Evolutionary conservation across 345 rosid species (phyloP).

Genomic region (Corchorus olitorius): DNA sequence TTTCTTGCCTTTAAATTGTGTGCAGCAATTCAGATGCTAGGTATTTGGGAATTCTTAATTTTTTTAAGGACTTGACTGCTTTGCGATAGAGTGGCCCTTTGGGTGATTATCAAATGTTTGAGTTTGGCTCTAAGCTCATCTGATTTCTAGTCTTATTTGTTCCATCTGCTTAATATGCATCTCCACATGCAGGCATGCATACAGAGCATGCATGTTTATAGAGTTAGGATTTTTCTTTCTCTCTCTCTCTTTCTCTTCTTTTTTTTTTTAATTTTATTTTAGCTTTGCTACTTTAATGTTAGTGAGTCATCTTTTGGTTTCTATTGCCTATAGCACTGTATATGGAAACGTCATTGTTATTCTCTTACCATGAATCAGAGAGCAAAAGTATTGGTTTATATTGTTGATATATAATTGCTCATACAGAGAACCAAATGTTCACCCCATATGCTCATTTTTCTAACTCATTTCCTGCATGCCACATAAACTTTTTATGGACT

Average conservation of each 20-base stretch:
- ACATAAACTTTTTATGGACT: background rate
- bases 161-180: background rate
- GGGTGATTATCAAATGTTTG: background rate
- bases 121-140: slow-evolving; percentile 1
- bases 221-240: background rate
- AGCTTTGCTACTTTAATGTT: background rate
- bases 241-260: no score
- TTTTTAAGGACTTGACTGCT: background rate
- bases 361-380: slow-evolving; percentile 2
- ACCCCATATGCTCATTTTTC: background rate
- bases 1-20: background rate
- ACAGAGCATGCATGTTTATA: background rate
- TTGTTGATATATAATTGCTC: background rate
- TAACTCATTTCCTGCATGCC: background rate
- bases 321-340: background rate
- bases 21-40: background rate
- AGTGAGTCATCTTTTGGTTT: slow-evolving; percentile 13
- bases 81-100: slow-evolving; percentile 1
- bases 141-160: background rate
- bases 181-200: background rate
- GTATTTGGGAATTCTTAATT: background rate
- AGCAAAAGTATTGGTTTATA: background rate
- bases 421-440: background rate
- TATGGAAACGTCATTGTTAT: background rate
- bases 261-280: background rate